These are phyloP conservation scores for Trametes cinnabarina DNA, from an alignment of 768 basidiomycete species.

Conservation along the genomic window DNA sequence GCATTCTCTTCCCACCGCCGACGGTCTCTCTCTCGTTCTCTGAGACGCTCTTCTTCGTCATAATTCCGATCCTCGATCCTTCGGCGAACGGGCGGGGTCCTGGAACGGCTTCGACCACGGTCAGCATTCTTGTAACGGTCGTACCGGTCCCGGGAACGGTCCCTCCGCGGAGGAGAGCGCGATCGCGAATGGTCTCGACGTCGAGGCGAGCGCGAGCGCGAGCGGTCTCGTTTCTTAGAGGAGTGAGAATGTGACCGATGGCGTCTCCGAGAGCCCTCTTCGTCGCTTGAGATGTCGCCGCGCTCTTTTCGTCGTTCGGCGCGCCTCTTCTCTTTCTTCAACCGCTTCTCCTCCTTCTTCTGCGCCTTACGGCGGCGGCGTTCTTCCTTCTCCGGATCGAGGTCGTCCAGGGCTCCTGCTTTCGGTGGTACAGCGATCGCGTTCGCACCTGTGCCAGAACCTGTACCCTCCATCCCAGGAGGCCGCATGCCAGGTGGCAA, in stretches of 20 bases:
- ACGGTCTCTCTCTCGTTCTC: slow-evolving; percentile 45
- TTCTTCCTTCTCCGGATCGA: slow-evolving; percentile 34
- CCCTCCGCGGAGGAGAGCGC: slow-evolving; percentile 33
- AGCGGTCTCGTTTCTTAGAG: slow-evolving; percentile 19
- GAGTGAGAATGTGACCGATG: slow-evolving; percentile 1
- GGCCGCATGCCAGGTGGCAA: slow-evolving; percentile 49
- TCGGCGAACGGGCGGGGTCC: slow-evolving; percentile 19
- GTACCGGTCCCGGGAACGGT: slow-evolving; percentile 1
- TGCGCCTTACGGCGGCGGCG: slow-evolving; percentile 38
- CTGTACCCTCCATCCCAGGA: slow-evolving; percentile 14
- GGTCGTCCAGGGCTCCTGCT: slow-evolving; percentile 5
- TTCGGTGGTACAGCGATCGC: slow-evolving; percentile 27
- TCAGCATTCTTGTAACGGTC: not conserved
- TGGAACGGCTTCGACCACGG: slow-evolving; percentile 16
- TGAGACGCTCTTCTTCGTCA: slow-evolving; percentile 33
- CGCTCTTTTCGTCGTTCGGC: slow-evolving; percentile 27
- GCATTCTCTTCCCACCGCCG: slow-evolving; percentile 49
- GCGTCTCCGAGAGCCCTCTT: slow-evolving; percentile 7
- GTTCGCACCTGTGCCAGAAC: slow-evolving; percentile 29
- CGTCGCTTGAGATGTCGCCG: slow-evolving; percentile 14
- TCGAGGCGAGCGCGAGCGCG: slow-evolving; percentile 20
- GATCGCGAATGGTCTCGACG: slow-evolving; percentile 28
- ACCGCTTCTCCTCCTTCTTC: slow-evolving; percentile 57
- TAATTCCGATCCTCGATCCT: slow-evolving; percentile 28
- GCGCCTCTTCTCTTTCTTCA: slow-evolving; percentile 49